Conservation (phyloP, 108 stramenopile genomes). For the Nitzschia palea region DNA sequence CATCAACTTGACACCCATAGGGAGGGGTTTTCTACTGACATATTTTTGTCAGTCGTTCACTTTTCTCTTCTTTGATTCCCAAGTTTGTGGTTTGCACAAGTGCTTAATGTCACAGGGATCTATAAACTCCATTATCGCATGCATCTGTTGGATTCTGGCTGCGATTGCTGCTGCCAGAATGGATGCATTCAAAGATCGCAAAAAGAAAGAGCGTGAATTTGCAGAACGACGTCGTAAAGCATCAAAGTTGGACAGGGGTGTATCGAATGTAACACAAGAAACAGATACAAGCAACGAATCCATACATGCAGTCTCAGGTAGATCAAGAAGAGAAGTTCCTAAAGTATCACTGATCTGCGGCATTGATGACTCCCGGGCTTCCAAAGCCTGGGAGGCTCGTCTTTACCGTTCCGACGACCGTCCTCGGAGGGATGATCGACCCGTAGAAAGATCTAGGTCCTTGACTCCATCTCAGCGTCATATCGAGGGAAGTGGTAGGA, state of each 20-base stretch:
- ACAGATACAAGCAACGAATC: conserved; percentile 5
- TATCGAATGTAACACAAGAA: neutral
- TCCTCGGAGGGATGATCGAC: too few species aligned
- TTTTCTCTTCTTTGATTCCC: conserved; percentile 53
- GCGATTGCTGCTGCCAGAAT: conserved; percentile 39
- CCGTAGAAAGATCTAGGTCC: too few species aligned
- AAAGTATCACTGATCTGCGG: too few species aligned
- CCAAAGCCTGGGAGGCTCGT: too few species aligned
- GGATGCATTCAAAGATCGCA: conserved; percentile 29
- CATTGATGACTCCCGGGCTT: too few species aligned
- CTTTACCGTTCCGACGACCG: too few species aligned
- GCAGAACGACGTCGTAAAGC: neutral
- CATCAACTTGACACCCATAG: conserved; percentile 52
- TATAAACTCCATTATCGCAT: conserved; percentile 24
- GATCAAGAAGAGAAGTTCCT: too few species aligned
- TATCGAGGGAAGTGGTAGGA: too few species aligned
- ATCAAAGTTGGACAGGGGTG: neutral
- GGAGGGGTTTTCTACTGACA: conserved; percentile 26
- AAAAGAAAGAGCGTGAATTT: neutral
- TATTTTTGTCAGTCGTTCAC: conserved; percentile 57
- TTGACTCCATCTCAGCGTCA: too few species aligned
- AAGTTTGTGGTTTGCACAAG: conserved; percentile 30
- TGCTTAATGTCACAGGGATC: conserved; percentile 33
- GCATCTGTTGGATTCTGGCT: conserved; percentile 39
- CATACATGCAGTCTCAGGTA: too few species aligned